phyloP scores from a whole-genome alignment of 305 asterid genomes.

The Fraxinus dipetala region DNA sequence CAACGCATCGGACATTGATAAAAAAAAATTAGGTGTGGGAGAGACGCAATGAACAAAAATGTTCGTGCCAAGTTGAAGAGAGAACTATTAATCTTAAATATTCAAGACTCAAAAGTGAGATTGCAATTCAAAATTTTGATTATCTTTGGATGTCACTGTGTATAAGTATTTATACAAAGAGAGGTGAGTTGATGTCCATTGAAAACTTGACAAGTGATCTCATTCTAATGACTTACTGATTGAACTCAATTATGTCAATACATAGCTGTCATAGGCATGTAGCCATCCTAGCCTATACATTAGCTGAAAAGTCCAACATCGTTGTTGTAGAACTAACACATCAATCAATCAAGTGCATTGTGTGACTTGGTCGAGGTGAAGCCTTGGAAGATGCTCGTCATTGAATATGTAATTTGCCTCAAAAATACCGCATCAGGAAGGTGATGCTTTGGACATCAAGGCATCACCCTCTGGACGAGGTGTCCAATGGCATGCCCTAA shows the following conservation, averaged over 20 bases:
- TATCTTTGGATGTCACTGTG: no score
- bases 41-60: background rate
- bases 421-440: background rate
- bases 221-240: background rate
- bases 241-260: background rate
- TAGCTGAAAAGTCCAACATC: background rate
- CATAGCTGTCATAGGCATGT: background rate
- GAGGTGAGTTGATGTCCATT: no score
- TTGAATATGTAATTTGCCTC: background rate
- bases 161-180: no score
- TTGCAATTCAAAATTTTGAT: no score
- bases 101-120: background rate
- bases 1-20: background rate
- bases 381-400: background rate
- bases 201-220: no score
- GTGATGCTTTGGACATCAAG: background rate
- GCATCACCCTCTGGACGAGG: background rate
- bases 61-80: background rate
- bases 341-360: background rate
- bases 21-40: background rate
- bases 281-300: background rate
- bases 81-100: background rate
- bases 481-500: background rate
- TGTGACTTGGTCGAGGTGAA: background rate
- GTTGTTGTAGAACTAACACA: background rate